Conservation (phyloP, 1,284 basidiomycete genomes). For the Sparassis latifolia region DNA sequence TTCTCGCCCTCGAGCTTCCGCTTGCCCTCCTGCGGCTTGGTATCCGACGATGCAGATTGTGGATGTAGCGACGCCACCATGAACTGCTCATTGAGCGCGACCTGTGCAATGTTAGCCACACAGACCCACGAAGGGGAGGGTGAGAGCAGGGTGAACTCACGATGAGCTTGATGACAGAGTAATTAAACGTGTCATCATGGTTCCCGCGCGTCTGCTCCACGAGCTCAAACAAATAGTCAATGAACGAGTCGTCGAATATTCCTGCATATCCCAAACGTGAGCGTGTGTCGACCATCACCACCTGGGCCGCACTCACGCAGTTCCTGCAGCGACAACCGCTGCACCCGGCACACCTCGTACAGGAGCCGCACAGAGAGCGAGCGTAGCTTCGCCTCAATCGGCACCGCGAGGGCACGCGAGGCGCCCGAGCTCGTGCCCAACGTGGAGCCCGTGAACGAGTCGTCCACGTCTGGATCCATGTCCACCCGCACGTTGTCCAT, state of each 20-base stretch:
- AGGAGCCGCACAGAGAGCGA: constrained; percentile 69
- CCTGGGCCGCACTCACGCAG: constrained; percentile 46
- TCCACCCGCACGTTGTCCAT: constrained; percentile 75
- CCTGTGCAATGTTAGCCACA: constrained; percentile 34
- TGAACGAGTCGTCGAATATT: constrained; percentile 78
- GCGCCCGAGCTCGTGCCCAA: constrained; percentile 25
- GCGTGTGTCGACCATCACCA: background rate
- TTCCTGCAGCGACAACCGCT: constrained; percentile 73
- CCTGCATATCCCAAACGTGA: constrained; percentile 33
- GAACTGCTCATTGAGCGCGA: constrained; percentile 96
- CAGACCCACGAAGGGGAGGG: constrained; percentile 1
- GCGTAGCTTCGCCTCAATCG: constrained; percentile 78
- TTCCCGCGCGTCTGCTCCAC: constrained; percentile 88
- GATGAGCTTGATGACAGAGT: constrained; percentile 88
- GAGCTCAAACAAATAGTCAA: constrained; percentile 88
- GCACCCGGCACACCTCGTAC: constrained; percentile 89
- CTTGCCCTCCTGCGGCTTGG: constrained; percentile 13
- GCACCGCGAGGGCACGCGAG: constrained; percentile 40
- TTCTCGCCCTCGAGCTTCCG: constrained; percentile 47
- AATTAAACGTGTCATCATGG: constrained; percentile 90
- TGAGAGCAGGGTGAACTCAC: constrained; percentile 37
- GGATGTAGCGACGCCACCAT: constrained; percentile 72
- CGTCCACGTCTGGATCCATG: constrained; percentile 61
- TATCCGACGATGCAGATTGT: constrained; percentile 14
- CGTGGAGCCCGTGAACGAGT: constrained; percentile 43